Evolutionary conservation across 495 filamentous ascomycete species (phyloP).

Genomic region (Trichoderma orchidacearum): DNA sequence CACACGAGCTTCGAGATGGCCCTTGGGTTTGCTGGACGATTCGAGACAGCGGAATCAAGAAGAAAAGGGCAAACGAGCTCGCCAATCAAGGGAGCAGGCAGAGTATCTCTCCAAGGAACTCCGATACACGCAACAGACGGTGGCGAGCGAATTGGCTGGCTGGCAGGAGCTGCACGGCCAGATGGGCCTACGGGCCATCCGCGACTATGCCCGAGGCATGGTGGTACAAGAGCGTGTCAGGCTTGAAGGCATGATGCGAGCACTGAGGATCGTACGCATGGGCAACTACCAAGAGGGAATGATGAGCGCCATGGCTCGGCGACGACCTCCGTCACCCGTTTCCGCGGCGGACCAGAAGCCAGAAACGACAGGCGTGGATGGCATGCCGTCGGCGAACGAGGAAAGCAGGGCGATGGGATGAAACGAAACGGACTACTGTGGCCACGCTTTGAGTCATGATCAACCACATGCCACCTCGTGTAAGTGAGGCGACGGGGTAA

Average conservation of each 20-base stretch:
- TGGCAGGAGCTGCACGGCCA: conserved; percentile 82
- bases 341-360: background rate
- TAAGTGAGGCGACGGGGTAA: background rate
- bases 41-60: conserved; percentile 67
- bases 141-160: conserved; percentile 80
- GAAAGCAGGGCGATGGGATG: background rate
- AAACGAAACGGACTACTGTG: background rate
- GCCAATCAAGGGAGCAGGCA: conserved; percentile 48
- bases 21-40: conserved; percentile 75
- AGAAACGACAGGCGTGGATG: background rate
- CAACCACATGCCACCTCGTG: background rate
- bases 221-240: conserved; percentile 65
- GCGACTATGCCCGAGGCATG: conserved; percentile 61
- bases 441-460: background rate
- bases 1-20: conserved; percentile 61
- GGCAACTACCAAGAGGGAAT: background rate
- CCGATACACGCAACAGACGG: conserved; percentile 82
- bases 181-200: conserved; percentile 59
- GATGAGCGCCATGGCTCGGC: background rate
- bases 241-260: conserved; percentile 68
- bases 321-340: background rate
- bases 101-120: conserved; percentile 60
- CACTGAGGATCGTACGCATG: conserved; percentile 40
- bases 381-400: background rate
- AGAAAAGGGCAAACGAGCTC: conserved; percentile 64